Evolutionary conservation across 2,329 filamentous ascomycete species (phyloP), one percentile per base, ranked within the genome.

Genomic region (Metarhizium album): DNA sequence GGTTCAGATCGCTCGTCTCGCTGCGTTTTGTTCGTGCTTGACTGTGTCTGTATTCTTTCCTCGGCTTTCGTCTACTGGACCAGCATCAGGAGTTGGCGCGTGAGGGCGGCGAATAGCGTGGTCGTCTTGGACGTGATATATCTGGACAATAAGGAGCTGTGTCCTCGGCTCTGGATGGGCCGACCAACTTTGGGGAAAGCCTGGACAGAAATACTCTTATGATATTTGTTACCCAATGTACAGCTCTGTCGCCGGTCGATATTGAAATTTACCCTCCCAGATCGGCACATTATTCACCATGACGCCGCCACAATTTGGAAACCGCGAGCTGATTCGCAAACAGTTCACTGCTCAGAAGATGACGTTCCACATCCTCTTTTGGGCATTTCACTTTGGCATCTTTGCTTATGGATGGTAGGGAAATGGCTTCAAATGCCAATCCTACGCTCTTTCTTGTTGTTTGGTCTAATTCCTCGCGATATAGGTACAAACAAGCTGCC

Each of bases 331-430:
- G 55, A 56, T 82, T 56, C 76, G 73, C 66, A 81, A 82, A 68
- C 82, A 90, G 69, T 78, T 90, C 54, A 82, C 80, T 49, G 68
- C 77, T 16, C 73, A 76, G 49, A 95, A 94, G 67, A 65, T 95
- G 51, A 53, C 86, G 46, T 95, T 94, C 68, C 86, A 94, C 66
- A 60, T 87, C 57, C 66, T 93, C 47, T 95, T 94, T 65, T 91
- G 89, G 83, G 77, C 75, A 3, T 71, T 87, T 42, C 90, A 95
- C 63, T 82, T 82, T 67, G 83, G 75, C 23, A 66, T 94, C n/a
- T 95, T 95, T 65, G 84, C 78, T 42, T 79, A 82, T 61, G 90
- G 90, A 77, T 95, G 90, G 90, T 94, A 75, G 64, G 85, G 52
- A 22, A 24, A 52, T 33, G 7, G 13, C 2, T 16, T 29, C 20